Percentiles rank a stretch among this genome's conserved stretches.
Conservation (phyloP, 208 protist genomes). For the Crithidia expoeki region DNA sequence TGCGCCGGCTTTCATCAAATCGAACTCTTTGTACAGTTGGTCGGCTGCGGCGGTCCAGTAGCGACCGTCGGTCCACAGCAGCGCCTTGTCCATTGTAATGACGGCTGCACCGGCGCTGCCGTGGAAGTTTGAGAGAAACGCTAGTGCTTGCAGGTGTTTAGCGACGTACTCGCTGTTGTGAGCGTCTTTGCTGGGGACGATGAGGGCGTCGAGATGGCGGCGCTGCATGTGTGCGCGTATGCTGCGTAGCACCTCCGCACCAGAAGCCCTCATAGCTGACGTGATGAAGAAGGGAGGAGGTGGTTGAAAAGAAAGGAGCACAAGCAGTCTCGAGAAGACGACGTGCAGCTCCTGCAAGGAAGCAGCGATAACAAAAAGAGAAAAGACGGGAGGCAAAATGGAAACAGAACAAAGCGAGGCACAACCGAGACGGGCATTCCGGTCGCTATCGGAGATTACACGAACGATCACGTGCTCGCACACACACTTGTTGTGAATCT, state of each 20-base stretch:
- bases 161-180: slow-evolving; percentile 97
- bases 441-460: no score
- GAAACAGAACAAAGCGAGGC: no score
- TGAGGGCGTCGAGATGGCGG: slow-evolving; percentile 73
- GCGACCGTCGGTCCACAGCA: slow-evolving; percentile 97
- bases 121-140: slow-evolving; percentile 95
- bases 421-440: no score
- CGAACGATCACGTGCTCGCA: no score
- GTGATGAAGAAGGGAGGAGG: not conserved
- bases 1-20: slow-evolving; percentile 86
- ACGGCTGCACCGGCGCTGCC: slow-evolving; percentile 94
- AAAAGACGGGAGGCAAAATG: no score
- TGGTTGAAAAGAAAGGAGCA: not conserved
- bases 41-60: slow-evolving; percentile 95
- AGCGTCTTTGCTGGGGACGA: slow-evolving; percentile 93
- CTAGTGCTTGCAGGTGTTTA: slow-evolving; percentile 83
- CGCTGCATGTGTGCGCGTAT: slow-evolving; percentile 83
- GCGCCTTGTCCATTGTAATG: slow-evolving; percentile 74
- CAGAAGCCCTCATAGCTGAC: slow-evolving; percentile 32
- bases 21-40: slow-evolving; percentile 81
- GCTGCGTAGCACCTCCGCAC: slow-evolving; percentile 41
- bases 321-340: no score
- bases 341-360: no score
- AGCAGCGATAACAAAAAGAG: no score
- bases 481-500: no score